These are phyloP conservation scores for Neurospora pannonica DNA, from an alignment of 495 filamentous ascomycete genomes.

Conservation along the genomic window DNA sequence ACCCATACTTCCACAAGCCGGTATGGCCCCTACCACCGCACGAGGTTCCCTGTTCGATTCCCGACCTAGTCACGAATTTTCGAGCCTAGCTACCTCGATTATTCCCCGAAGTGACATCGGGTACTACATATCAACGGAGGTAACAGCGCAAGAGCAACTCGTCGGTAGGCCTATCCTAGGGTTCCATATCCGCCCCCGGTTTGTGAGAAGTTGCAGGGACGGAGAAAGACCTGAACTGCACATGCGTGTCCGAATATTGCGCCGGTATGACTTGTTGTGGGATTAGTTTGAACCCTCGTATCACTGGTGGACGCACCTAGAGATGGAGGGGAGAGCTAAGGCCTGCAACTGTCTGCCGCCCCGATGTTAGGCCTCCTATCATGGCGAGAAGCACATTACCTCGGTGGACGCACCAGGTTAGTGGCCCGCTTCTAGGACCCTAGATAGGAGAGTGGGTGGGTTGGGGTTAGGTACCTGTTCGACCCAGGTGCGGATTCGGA, in stretches of 20 bases:
- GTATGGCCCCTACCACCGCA: not conserved
- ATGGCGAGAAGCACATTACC: not conserved
- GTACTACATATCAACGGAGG: not conserved
- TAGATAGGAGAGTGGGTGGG: not conserved
- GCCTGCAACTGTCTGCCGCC: not conserved
- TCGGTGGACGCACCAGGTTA: not conserved
- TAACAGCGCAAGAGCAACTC: not conserved
- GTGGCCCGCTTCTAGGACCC: not conserved
- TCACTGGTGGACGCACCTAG: not conserved
- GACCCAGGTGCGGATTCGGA: not conserved
- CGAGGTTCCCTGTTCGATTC: not conserved
- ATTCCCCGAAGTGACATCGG: not conserved
- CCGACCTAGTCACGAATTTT: not conserved
- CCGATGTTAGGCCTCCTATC: not conserved
- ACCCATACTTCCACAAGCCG: not conserved
- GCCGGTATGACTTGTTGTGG: not conserved
- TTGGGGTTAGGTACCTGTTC: not conserved
- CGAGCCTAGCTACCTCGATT: not conserved
- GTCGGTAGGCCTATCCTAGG: not conserved
- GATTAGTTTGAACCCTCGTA: not conserved
- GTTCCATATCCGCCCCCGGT: not conserved
- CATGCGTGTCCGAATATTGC: not conserved
- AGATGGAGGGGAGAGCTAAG: not conserved
- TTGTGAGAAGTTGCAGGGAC: not conserved
- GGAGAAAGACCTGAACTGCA: not conserved